Conservation (phyloP, 441 rosid species). For the Croton setiger region DNA sequence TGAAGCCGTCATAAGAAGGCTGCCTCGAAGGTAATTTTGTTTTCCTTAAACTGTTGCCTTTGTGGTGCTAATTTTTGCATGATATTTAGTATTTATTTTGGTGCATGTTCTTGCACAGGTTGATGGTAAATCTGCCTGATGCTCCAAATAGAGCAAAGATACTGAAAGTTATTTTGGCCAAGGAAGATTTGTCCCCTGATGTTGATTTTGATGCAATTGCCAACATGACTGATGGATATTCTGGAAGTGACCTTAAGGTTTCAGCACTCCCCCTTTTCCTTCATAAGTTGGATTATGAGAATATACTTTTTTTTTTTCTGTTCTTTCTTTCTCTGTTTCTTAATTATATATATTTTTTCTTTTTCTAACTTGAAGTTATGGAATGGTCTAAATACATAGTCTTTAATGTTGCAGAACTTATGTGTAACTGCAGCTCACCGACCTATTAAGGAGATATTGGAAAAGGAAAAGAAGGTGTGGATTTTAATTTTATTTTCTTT, state of each 20-base stretch:
- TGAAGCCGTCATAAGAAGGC: conserved; percentile 91
- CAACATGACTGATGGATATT: conserved; percentile 81
- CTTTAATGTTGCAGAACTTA: conserved; percentile 48
- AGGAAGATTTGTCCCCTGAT: conserved; percentile 76
- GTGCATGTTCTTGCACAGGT: conserved; percentile 32
- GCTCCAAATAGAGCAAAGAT: conserved; percentile 84
- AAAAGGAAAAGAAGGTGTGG: conserved; percentile 65
- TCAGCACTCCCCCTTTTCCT: conserved; percentile 6
- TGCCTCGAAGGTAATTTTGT: conserved; percentile 63
- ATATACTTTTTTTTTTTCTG: background rate
- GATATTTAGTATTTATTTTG: background rate
- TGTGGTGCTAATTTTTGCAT: background rate
- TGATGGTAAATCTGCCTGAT: conserved; percentile 93
- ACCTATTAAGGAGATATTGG: conserved; percentile 73
- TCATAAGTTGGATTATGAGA: background rate
- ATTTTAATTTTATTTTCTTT: background rate
- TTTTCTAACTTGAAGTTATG: background rate
- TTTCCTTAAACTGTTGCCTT: background rate
- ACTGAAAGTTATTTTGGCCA: conserved; percentile 71
- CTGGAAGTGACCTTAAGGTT: conserved; percentile 94
- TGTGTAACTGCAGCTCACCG: conserved; percentile 77
- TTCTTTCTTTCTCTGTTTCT: no score
- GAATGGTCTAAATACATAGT: background rate
- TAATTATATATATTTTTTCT: background rate
- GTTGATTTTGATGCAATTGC: conserved; percentile 78